A percentile compares a stretch with the other conserved stretches of the same genome.
Evolutionary conservation across 2,329 filamentous ascomycete genomes (phyloP).

Genomic region (Colletotrichum sp.): DNA sequence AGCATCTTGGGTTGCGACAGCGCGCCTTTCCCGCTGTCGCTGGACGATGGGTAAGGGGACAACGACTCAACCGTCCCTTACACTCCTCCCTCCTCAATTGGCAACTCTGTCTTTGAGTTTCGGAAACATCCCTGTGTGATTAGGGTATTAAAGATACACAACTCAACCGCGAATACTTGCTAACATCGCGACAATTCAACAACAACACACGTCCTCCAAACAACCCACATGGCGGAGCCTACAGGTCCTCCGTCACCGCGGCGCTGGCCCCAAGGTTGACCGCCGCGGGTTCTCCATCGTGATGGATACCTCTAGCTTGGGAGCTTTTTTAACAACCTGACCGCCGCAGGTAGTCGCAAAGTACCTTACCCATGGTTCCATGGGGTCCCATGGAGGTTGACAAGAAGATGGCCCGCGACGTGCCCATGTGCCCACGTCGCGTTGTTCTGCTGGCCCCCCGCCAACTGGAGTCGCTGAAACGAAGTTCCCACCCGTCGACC

Average conservation of each 20-base stretch:
- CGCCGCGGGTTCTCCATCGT: neutral
- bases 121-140: neutral
- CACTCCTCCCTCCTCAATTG: neutral
- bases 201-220: neutral
- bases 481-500: constrained; percentile 1
- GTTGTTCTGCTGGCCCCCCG: neutral
- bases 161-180: neutral
- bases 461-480: constrained; percentile 9
- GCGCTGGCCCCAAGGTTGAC: neutral
- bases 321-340: neutral
- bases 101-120: neutral
- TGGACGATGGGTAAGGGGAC: neutral
- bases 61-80: neutral
- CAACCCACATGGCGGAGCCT: constrained; percentile 6
- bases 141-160: neutral
- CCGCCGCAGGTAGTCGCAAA: constrained; percentile 3
- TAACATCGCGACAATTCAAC: neutral
- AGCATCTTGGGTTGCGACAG: neutral
- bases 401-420: neutral
- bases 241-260: neutral
- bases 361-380: neutral
- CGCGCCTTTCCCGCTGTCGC: neutral
- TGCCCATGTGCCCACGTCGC: constrained; percentile 2
- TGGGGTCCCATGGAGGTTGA: neutral
- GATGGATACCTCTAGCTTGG: neutral